Percentiles rank a stretch among this genome's conserved stretches.
These are phyloP conservation scores for Hypoxylon sp. DNA, from an alignment of 2,329 filamentous ascomycete species.

Conservation along the genomic window DNA sequence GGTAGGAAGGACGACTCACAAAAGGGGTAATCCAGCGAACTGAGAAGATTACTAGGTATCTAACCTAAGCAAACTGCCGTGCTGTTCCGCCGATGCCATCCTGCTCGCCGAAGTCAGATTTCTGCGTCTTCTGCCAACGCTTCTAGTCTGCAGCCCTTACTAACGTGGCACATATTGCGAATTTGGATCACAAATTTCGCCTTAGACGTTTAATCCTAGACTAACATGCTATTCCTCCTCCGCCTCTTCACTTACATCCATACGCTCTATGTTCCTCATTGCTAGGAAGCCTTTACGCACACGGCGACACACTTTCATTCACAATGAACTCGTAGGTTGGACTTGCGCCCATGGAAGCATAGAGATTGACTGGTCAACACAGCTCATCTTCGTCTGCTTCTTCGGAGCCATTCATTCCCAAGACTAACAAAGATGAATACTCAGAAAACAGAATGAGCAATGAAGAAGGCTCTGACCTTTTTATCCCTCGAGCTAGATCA, in stretches of 20 bases:
- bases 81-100: no score
- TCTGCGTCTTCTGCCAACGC: background rate
- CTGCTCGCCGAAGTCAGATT: background rate
- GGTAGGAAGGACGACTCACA: background rate
- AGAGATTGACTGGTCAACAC: background rate
- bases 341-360: background rate
- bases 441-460: slow-evolving; percentile 6
- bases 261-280: background rate
- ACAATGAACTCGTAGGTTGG: background rate
- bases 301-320: background rate
- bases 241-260: background rate
- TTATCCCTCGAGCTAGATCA: background rate
- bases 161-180: slow-evolving; percentile 1
- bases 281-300: background rate
- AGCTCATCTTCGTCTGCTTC: slow-evolving; percentile 1
- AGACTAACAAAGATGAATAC: background rate
- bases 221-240: background rate
- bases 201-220: background rate
- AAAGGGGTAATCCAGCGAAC: background rate
- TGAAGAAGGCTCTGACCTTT: slow-evolving; percentile 6
- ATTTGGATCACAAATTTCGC: background rate
- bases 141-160: background rate
- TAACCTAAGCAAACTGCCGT: background rate
- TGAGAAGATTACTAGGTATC: no score
- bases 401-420: slow-evolving; percentile 6